Percentiles rank a stretch among this genome's conserved stretches.
Conservation (phyloP, 2,329 filamentous ascomycete genomes). For the Neopestalotiopsis sp. region DNA sequence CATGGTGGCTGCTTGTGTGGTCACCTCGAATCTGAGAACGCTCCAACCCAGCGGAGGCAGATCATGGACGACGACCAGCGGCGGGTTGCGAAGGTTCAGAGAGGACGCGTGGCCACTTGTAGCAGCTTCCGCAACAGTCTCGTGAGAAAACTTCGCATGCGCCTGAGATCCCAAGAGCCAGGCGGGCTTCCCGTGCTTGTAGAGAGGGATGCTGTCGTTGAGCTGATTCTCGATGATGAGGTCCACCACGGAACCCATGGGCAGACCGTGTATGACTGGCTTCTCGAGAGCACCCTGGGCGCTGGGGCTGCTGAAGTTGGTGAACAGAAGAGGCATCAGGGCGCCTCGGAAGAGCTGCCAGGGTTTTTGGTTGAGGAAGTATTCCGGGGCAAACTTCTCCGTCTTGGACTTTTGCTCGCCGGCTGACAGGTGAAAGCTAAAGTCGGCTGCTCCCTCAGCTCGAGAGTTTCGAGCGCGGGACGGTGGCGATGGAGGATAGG, state of each 20-base stretch:
- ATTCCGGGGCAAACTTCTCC: constrained; percentile 17
- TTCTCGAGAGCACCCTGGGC: not conserved
- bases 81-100: constrained; percentile 25
- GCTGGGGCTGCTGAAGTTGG: not conserved
- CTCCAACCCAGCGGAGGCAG: constrained; percentile 23
- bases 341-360: constrained; percentile 21
- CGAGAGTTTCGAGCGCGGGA: not conserved
- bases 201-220: constrained; percentile 26
- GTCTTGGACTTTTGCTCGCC: constrained; percentile 16
- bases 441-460: constrained; percentile 13
- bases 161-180: constrained; percentile 25
- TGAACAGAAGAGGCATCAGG: constrained; percentile 25
- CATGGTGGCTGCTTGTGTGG: constrained; percentile 21
- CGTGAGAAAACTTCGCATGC: constrained; percentile 15
- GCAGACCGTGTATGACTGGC: constrained; percentile 16
- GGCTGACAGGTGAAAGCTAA: constrained; percentile 21
- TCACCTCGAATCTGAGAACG: constrained; percentile 22
- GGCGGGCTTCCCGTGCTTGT: constrained; percentile 28
- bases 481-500: constrained; percentile 19
- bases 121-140: constrained; percentile 18
- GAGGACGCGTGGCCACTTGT: not conserved
- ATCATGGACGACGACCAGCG: constrained; percentile 21
- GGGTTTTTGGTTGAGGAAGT: constrained; percentile 18
- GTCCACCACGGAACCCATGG: constrained; percentile 13
- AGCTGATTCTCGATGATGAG: constrained; percentile 18